Evolutionary conservation across 495 filamentous ascomycete species (phyloP).

Genomic region (Aeminium ludgeri): DNA sequence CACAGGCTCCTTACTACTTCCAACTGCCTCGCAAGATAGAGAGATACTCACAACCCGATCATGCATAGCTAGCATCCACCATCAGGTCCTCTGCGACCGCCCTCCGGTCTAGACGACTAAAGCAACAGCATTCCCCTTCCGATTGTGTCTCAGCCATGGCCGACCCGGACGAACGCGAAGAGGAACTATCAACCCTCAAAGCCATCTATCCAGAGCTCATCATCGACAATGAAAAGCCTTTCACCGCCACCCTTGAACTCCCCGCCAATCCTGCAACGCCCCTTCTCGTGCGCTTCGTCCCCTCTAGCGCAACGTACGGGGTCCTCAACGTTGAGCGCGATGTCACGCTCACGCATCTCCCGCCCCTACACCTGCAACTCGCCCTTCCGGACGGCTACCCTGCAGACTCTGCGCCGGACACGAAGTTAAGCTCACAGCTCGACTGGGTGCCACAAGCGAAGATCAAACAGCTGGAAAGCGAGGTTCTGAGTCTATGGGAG

Average conservation of each 20-base stretch:
- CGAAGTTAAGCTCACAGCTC: constrained; percentile 47
- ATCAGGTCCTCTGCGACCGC: no score
- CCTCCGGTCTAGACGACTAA: no score
- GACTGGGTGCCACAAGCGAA: constrained; percentile 51
- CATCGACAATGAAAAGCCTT: constrained; percentile 40
- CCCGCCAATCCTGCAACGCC: constrained; percentile 52
- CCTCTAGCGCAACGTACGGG: constrained; percentile 17
- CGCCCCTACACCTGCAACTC: constrained; percentile 53
- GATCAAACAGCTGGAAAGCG: constrained; percentile 40
- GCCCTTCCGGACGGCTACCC: constrained; percentile 65
- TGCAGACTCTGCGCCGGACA: constrained; percentile 41
- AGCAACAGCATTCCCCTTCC: neutral
- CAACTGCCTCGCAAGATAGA: no score
- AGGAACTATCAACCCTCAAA: constrained; percentile 65
- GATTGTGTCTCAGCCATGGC: constrained; percentile 18
- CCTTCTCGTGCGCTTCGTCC: constrained; percentile 51
- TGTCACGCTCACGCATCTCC: constrained; percentile 41
- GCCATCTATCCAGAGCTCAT: constrained; percentile 82
- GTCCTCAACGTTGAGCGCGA: constrained; percentile 9
- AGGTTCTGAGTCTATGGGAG: constrained; percentile 57
- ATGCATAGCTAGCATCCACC: no score
- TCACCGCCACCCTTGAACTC: constrained; percentile 52
- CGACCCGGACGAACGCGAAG: constrained; percentile 48
- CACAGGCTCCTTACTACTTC: no score
- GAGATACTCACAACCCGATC: no score